Conservation (phyloP, 1,284 basidiomycete genomes). For the Rhodotorula sp. region DNA sequence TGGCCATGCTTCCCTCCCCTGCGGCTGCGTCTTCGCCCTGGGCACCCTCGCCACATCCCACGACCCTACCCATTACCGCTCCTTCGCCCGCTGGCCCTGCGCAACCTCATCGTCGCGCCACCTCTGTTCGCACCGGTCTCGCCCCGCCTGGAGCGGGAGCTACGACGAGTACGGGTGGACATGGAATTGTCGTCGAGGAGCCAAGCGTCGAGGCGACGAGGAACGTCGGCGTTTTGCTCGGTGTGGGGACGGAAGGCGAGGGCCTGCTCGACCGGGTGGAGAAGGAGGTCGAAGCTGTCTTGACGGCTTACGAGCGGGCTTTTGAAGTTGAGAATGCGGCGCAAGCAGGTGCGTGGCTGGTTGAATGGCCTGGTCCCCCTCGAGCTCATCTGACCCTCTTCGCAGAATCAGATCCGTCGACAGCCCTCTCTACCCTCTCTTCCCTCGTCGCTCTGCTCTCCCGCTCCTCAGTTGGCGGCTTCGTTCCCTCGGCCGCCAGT, state of each 20-base stretch:
- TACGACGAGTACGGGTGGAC: background rate
- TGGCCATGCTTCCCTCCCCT: no score
- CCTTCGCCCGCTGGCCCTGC: background rate
- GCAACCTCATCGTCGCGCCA: background rate
- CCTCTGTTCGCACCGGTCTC: background rate
- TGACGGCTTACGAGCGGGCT: background rate
- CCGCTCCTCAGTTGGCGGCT: constrained; percentile 19
- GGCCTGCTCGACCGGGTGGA: constrained; percentile 5
- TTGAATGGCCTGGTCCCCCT: background rate
- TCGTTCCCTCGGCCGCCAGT: constrained; percentile 6
- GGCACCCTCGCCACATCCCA: no score
- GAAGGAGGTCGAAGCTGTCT: background rate
- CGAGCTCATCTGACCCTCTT: no score
- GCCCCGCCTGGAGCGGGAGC: background rate
- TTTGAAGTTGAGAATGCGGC: background rate
- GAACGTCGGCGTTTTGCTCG: background rate
- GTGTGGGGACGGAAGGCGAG: background rate
- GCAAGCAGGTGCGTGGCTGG: background rate
- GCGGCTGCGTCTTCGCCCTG: no score
- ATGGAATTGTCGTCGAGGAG: background rate
- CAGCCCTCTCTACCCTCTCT: constrained; percentile 3
- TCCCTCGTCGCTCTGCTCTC: constrained; percentile 13
- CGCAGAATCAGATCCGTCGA: background rate
- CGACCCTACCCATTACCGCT: background rate
- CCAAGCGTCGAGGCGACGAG: background rate